These are phyloP conservation scores for Pichia kluyveri DNA, from an alignment of 805 yeast genomes.

Conservation along the genomic window DNA sequence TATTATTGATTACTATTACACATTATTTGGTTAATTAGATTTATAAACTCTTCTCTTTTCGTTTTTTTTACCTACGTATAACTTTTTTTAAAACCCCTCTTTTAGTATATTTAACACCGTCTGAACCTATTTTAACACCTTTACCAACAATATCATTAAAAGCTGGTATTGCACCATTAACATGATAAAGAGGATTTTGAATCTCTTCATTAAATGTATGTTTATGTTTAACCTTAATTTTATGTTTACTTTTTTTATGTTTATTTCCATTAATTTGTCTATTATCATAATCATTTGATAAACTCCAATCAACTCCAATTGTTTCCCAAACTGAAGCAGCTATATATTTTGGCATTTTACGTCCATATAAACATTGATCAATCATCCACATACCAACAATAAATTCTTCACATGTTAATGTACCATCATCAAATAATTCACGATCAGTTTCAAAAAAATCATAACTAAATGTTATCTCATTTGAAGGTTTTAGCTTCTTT, in stretches of 20 bases:
- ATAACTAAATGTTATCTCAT: background rate
- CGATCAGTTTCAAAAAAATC: constrained; percentile 15
- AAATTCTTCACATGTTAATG: constrained; percentile 71
- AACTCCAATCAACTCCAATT: constrained; percentile 6
- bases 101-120: background rate
- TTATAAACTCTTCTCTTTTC: background rate
- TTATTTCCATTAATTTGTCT: too few relatives aligned
- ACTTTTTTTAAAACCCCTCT: constrained; percentile 8
- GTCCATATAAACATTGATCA: constrained; percentile 91
- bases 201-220: background rate
- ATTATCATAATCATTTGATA: background rate
- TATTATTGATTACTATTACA: too few relatives aligned
- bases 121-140: constrained; percentile 4
- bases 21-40: background rate
- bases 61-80: constrained; percentile 1
- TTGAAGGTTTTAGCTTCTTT: background rate
- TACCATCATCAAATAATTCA: constrained; percentile 68
- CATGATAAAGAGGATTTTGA: too few relatives aligned
- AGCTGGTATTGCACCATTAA: background rate
- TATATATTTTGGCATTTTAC: constrained; percentile 71
- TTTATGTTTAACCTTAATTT: background rate
- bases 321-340: constrained; percentile 64
- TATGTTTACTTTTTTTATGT: background rate
- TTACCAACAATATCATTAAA: background rate
- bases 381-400: constrained; percentile 97